Evolutionary conservation across 139 green algal species (phyloP), one percentile per base, ranked within the genome.

Genomic region (Micractinium sp.): DNA sequence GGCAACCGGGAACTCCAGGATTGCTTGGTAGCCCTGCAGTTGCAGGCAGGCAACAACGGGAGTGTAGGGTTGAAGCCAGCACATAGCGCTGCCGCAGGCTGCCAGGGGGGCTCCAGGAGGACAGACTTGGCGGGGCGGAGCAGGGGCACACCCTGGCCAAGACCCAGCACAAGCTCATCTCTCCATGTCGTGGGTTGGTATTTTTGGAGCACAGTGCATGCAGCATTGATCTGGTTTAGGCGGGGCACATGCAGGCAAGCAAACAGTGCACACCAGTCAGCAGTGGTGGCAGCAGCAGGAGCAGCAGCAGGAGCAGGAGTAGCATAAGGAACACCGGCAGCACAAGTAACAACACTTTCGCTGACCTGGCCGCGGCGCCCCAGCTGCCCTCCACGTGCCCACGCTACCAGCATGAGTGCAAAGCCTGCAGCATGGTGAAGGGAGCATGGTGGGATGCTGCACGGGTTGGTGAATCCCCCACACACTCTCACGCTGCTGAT

Each of bases 1-100:
- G 0, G 98, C 98, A 56, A 98, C 90, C 0, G 97, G 95, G 81
- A 99, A 99, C 92, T 97, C 95, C 61, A 99, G 90, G 18, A 96
- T 96, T 3, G 94, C 93, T 84, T 89, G 90, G 84, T 93, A 93
- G 38, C 90, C 80, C 75, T 90, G 90, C 71, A 74, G 14, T 31
- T 5, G 35, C 76, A 61, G 35, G 33, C 35, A 56, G 25, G 39
- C 78, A 41, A 31, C 78, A 41, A 31, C 20, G 18, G 15, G 0
- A n/a, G 80, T 0, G 14, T 18, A 4, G 29, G 25, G 39, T 25
- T 56, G 47, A 56, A 9, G 47, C 47, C n/a, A n/a, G n/a, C 25
- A 67, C 4, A 20, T 31, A 41, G 31, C 13, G 23, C 22, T 25
- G 41, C 31, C 29, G 63, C 13, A 31, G 13, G 20, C 53, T 29